Conservation (phyloP, 2,329 filamentous ascomycete genomes). For the Aspergillus candidus region DNA sequence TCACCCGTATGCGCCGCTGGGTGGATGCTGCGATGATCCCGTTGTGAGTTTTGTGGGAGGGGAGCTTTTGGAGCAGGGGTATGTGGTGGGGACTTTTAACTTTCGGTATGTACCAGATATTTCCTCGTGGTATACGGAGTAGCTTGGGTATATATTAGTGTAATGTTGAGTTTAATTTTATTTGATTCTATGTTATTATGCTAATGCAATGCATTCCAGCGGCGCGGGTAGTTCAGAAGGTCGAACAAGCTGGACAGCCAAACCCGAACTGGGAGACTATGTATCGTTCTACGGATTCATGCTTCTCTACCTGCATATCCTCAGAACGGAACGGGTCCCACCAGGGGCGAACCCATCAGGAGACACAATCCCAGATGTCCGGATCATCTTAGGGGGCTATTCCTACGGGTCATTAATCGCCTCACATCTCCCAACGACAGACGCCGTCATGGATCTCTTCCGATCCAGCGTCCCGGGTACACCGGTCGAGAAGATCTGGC, state of each 20-base stretch:
- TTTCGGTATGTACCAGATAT: slow-evolving; percentile 58
- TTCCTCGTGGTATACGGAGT: background rate
- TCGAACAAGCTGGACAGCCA: slow-evolving; percentile 79
- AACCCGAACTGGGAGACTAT: slow-evolving; percentile 76
- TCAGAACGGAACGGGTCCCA: slow-evolving; percentile 34
- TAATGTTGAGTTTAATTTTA: background rate
- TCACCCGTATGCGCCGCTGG: slow-evolving; percentile 85
- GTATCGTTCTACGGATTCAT: slow-evolving; percentile 75
- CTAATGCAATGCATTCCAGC: slow-evolving; percentile 42
- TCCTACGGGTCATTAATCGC: slow-evolving; percentile 86
- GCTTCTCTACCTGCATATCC: slow-evolving; percentile 61
- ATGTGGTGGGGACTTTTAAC: slow-evolving; percentile 81
- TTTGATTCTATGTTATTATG: background rate
- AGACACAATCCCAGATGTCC: slow-evolving; percentile 11
- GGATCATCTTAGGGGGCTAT: slow-evolving; percentile 67
- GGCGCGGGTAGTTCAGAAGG: slow-evolving; percentile 70
- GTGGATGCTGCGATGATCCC: slow-evolving; percentile 76
- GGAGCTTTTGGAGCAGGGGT: slow-evolving; percentile 63
- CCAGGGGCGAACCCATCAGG: background rate
- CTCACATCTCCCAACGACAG: slow-evolving; percentile 58
- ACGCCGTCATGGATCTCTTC: slow-evolving; percentile 57
- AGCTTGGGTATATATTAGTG: background rate
- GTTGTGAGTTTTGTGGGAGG: slow-evolving; percentile 63
- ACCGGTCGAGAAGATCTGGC: slow-evolving; percentile 61
- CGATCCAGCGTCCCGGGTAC: slow-evolving; percentile 48